Percentiles rank a stretch among this genome's conserved stretches.
Conservation (phyloP, 2,329 filamentous ascomycete species). For the Aspergillus intermedius region DNA sequence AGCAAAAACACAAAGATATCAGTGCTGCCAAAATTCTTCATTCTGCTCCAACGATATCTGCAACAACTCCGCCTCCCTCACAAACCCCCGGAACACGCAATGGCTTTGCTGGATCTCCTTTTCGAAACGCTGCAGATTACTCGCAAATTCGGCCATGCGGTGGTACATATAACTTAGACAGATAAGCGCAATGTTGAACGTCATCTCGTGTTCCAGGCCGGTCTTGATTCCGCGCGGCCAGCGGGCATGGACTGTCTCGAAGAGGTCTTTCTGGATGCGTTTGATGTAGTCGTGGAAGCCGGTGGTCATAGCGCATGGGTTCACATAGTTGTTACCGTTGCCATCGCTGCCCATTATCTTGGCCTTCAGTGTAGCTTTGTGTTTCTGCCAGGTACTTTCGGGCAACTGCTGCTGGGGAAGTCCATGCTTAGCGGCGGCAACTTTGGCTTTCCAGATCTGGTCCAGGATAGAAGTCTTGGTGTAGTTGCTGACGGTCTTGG, state of each 20-base stretch:
- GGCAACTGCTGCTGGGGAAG: too few species aligned
- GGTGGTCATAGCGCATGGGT: neutral
- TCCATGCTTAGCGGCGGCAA: neutral
- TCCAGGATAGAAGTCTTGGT: neutral
- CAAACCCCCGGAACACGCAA: neutral
- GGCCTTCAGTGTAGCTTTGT: too few species aligned
- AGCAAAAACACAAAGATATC: too few species aligned
- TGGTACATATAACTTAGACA: neutral
- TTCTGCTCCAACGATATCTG: neutral
- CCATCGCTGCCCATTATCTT: too few species aligned
- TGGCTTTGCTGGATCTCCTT: neutral
- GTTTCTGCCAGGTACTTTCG: too few species aligned
- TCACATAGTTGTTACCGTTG: neutral
- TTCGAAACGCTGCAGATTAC: neutral
- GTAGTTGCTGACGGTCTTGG: conserved; percentile 1
- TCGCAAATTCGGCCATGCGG: neutral
- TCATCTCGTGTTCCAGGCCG: neutral
- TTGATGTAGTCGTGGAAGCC: neutral
- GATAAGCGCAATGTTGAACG: neutral
- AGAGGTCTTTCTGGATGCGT: neutral
- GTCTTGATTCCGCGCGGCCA: neutral
- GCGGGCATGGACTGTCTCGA: neutral
- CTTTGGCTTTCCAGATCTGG: conserved; percentile 6
- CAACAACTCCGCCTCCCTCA: neutral
- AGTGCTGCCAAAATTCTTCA: too few species aligned